These are phyloP conservation scores for Pythium rhizo-oryzae DNA, from an alignment of 352 stramenopile genomes.

Conservation along the genomic window DNA sequence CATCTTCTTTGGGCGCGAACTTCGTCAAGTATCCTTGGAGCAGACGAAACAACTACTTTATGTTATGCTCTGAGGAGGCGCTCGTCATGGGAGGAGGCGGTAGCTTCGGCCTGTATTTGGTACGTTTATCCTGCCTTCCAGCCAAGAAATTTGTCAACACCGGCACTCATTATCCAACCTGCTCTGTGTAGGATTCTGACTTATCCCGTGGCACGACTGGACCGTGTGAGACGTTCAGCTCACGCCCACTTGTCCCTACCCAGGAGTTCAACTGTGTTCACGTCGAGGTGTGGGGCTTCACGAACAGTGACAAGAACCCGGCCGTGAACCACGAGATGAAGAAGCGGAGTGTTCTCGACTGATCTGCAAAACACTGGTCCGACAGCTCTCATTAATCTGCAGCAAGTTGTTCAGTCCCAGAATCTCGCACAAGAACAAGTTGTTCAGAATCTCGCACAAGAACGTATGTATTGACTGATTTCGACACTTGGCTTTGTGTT, in stretches of 20 bases:
- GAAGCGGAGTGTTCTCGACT: slow-evolving; percentile 64
- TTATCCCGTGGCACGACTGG: slow-evolving; percentile 83
- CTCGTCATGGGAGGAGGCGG: slow-evolving; percentile 91
- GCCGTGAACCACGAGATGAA: slow-evolving; percentile 46
- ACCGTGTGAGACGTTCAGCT: slow-evolving; percentile 88
- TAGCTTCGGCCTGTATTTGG: slow-evolving; percentile 89
- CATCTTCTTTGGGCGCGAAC: slow-evolving; percentile 9
- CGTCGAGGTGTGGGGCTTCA: slow-evolving; percentile 89
- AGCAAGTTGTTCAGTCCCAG: slow-evolving; percentile 2
- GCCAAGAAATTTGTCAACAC: not conserved
- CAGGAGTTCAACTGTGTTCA: slow-evolving; percentile 84
- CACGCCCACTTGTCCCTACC: slow-evolving; percentile 68
- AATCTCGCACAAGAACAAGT: too few relatives aligned
- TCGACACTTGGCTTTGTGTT: not conserved
- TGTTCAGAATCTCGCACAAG: too few relatives aligned
- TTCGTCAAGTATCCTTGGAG: slow-evolving; percentile 89
- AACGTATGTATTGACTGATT: slow-evolving; percentile 19
- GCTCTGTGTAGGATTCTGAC: slow-evolving; percentile 67
- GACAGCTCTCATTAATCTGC: not conserved
- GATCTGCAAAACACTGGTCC: slow-evolving; percentile 12
- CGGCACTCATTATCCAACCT: not conserved
- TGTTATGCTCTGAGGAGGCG: slow-evolving; percentile 90
- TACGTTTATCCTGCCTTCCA: slow-evolving; percentile 32
- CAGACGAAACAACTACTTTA: slow-evolving; percentile 91
- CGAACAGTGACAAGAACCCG: slow-evolving; percentile 53